These are phyloP conservation scores for Solanum rostratum DNA, from an alignment of 257 asterid species.

Conservation along the genomic window DNA sequence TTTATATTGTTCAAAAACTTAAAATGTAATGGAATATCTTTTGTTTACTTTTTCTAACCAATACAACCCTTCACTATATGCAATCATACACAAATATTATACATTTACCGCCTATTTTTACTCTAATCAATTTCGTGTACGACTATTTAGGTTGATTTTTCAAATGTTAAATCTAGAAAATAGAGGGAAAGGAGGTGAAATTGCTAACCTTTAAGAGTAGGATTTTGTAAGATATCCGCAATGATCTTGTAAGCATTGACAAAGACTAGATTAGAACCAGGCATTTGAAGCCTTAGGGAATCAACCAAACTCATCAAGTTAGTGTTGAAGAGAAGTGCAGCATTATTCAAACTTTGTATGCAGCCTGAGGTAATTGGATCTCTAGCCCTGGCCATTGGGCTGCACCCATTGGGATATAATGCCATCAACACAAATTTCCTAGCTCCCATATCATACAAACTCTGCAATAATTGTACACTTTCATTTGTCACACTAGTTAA, in stretches of 20 bases:
- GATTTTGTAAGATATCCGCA: slow-evolving; percentile 36
- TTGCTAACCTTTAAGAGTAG: slow-evolving; percentile 33
- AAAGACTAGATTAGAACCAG: slow-evolving; percentile 40
- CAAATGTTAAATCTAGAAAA: no score
- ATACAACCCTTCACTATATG: no score
- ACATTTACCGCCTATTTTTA: no score
- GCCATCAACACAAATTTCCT: slow-evolving; percentile 60
- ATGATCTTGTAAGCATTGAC: slow-evolving; percentile 51
- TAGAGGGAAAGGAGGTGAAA: background rate
- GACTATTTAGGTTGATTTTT: no score
- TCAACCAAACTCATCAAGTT: slow-evolving; percentile 33
- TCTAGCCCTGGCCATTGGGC: slow-evolving; percentile 37
- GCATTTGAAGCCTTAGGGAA: slow-evolving; percentile 30
- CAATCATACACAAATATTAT: no score
- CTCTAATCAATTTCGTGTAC: no score
- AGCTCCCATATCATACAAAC: slow-evolving; percentile 54
- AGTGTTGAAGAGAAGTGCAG: slow-evolving; percentile 39
- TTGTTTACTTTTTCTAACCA: no score
- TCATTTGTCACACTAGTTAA: background rate
- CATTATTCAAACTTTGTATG: slow-evolving; percentile 32
- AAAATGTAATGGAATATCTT: no score
- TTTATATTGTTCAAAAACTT: background rate
- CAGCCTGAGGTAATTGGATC: slow-evolving; percentile 22
- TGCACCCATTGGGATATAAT: slow-evolving; percentile 66
- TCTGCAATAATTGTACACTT: slow-evolving; percentile 24